A percentile compares a stretch with the other conserved stretches of the same genome.
Conservation (phyloP, 331 rosid genomes). For the Arachis monticola region DNA sequence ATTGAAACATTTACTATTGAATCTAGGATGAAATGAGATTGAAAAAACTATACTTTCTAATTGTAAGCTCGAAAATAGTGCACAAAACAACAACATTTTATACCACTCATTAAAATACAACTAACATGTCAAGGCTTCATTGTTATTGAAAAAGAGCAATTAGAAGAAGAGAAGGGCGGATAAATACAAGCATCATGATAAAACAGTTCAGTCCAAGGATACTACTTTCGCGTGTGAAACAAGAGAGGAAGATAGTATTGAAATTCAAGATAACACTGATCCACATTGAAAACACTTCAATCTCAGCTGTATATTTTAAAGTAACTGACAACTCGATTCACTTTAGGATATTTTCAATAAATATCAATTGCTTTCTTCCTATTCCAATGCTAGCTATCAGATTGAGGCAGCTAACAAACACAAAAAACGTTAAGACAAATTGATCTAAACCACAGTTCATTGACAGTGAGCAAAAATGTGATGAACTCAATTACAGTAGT, state of each 20-base stretch:
- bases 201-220: neutral
- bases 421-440: conserved; percentile 1
- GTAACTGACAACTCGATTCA: neutral
- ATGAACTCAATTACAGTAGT: neutral
- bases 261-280: conserved; percentile 3
- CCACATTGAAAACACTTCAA: neutral
- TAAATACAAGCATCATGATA: neutral
- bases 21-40: neutral
- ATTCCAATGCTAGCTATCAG: conserved; percentile 12
- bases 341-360: conserved; percentile 6
- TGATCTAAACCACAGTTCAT: neutral
- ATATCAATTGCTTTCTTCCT: conserved; percentile 15
- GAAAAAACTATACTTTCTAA: neutral
- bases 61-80: neutral
- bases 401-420: neutral
- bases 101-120: neutral
- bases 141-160: conserved; percentile 8
- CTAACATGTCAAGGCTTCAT: neutral
- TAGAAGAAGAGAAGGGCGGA: neutral
- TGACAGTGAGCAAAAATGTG: neutral
- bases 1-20: neutral
- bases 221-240: neutral
- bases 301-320: neutral
- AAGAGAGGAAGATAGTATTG: neutral
- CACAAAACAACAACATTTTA: neutral